Base-by-base conservation (phyloP, 2,329 filamentous ascomycete genomes). In the Alternaria viburni region DNA sequence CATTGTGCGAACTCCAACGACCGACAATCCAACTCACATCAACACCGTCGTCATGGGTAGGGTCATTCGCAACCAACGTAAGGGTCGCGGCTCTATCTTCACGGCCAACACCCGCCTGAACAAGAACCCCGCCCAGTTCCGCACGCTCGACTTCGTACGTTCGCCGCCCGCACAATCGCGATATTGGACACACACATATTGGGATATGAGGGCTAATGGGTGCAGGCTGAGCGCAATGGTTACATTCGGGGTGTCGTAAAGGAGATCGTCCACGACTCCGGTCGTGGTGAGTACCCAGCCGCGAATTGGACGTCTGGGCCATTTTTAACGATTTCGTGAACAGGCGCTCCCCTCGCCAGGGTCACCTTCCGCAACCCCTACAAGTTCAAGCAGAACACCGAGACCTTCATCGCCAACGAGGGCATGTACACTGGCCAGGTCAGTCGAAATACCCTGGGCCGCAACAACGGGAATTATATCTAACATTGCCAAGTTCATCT, bases 361-460 rank as follows among this genome's bases (percentile, higher is more conserved):
- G 94, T 99, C 81, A 86, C 89, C 79, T 99, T 99, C 93, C 94
- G 96, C 80, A 92, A 97, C 86, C 93, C 96, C 80, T 99, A 99
- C 91, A 90, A 90, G 85, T 98, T 93, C 92, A 97, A 97, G 91
- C 91, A 94, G 83, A 87, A 93, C 84, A 95, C 91, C 84, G 94
- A 99, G 91, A 99, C 96, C 78, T 97, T 99, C 91, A 99, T 99
- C 83, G 96, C 96, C 86, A 99, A 98, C 87, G 96, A 98, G 89
- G 96, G 96, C 88, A 97, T 98, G 94, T 99, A 98, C 93, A 97
- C 96, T 76, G 96, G 96, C 83, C 96, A 99, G 86, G 77, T 79
- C 49, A 76, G 75, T 75, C 66, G 47, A 47, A 50, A 41, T 58
- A n/a, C 57, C 12, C 45, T 17, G 49, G 15, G 46, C 47, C 12